These are phyloP conservation scores for Teratosphaeria epicoccoides DNA, from an alignment of 2,329 filamentous ascomycete genomes.

Conservation along the genomic window DNA sequence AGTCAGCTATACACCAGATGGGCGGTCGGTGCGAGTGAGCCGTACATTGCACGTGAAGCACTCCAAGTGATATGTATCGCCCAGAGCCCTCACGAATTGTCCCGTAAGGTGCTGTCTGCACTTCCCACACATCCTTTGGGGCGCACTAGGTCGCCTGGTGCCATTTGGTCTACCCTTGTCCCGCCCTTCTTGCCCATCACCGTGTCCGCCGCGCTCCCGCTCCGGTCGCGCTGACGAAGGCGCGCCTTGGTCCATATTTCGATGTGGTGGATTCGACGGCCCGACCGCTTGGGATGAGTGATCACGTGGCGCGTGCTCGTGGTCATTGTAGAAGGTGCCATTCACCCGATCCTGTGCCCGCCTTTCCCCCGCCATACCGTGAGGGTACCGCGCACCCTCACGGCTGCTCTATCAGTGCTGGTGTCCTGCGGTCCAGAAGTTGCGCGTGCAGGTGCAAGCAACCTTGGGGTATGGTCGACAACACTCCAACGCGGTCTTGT, in stretches of 20 bases:
- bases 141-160: conserved; percentile 21
- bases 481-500: background rate
- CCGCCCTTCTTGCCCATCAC: background rate
- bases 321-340: conserved; percentile 14
- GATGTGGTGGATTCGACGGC: conserved; percentile 9
- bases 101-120: conserved; percentile 80
- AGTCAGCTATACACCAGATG: conserved; percentile 12
- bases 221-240: background rate
- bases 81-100: conserved; percentile 88
- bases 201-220: background rate
- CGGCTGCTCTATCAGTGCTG: background rate
- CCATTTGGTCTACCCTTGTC: conserved; percentile 4
- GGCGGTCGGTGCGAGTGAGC: conserved; percentile 20
- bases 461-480: background rate
- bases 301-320: conserved; percentile 3
- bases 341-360: conserved; percentile 16
- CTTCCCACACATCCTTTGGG: conserved; percentile 56
- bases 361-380: conserved; percentile 9
- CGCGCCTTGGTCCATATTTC: background rate
- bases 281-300: conserved; percentile 10
- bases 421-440: background rate
- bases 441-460: background rate
- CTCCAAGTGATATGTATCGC: conserved; percentile 90
- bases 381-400: background rate
- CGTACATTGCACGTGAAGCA: conserved; percentile 94